Evolutionary conservation across 2,329 filamentous ascomycete species (phyloP).

Genomic region (Calonectria henricotiae): DNA sequence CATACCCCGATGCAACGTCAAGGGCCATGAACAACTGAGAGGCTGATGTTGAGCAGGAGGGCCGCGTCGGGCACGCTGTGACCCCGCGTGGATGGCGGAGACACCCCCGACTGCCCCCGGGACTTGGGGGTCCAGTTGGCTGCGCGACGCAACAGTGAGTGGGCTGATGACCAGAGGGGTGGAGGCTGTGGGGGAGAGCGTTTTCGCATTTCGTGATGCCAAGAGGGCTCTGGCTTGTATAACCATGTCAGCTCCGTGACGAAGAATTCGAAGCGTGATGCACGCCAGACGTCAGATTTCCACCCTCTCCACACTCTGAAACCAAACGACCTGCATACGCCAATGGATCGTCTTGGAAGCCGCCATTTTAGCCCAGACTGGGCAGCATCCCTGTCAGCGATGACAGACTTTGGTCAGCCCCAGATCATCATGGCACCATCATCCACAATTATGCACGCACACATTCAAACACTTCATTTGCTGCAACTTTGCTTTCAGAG

Average conservation of each 20-base stretch:
- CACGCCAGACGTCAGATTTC: slow-evolving; percentile 1
- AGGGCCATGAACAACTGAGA: slow-evolving; percentile 42
- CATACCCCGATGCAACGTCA: slow-evolving; percentile 22
- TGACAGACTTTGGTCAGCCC: not conserved
- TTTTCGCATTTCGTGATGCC: slow-evolving; percentile 18
- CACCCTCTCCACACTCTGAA: slow-evolving; percentile 9
- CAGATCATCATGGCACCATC: not conserved
- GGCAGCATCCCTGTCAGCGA: not conserved
- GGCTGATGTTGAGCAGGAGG: slow-evolving; percentile 25
- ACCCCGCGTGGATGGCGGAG: slow-evolving; percentile 2
- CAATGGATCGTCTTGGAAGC: slow-evolving; percentile 1
- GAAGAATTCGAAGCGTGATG: slow-evolving; percentile 7
- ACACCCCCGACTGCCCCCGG: slow-evolving; percentile 3
- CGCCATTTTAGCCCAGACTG: slow-evolving; percentile 4
- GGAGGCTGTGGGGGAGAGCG: not conserved
- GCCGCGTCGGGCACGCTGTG: slow-evolving; percentile 1
- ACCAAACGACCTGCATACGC: slow-evolving; percentile 12
- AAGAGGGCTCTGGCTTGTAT: slow-evolving; percentile 20
- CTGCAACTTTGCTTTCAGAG: slow-evolving; percentile 8
- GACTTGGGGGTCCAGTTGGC: not conserved
- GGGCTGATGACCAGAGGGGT: not conserved
- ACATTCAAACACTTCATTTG: not conserved
- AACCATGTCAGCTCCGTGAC: slow-evolving; percentile 32
- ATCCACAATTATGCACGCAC: not conserved
- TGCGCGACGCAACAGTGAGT: not conserved